Evolutionary conservation across 768 basidiomycete genomes (phyloP), one percentile per base, ranked within the genome.

Genomic region (Collybia sp.): DNA sequence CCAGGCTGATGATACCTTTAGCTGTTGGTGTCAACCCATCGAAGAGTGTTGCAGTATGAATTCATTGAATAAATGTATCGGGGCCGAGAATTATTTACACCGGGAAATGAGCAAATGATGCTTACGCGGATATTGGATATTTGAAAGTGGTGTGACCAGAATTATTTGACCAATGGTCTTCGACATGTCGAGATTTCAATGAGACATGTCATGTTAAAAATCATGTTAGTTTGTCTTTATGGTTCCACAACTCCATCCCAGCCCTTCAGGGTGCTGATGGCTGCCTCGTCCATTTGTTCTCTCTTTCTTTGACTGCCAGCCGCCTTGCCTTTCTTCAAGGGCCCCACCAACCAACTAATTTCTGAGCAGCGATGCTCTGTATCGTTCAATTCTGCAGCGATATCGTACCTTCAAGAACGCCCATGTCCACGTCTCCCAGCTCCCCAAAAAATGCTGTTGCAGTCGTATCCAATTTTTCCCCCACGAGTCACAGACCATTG

Each of bases 101-200:
- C 8, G 3, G 25, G 18, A 49, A 48, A 43, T 17, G 43, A 50
- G 42, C 17, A 39, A 45, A 47, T 45, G 46, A 20, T 48, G 58
- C 56, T 66, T 65, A 64, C 61, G 64, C 56, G 52, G 42, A 41
- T 18, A 63, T 63, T 53, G 51, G 46, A 58, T 64, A 56, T 53
- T 45, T 53, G 48, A 59, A 67, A 69, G 68, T 69, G 67, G 67
- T 60, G 25, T 25, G 25, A 25, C 25, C 8, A 25, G 8, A 25
- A 25, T 25, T 25, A n/a, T n/a, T 25, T 3, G 25, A 25, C 25
- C 25, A 25, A 25, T 25, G 25, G 25, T 8, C 25, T 25, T 25
- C 4, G n/a, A n/a, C n/a, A n/a, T n/a, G 8, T 25, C 25, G 8
- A 25, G 25, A 25, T 3, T 25, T n/a, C n/a, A 25, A 25, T 25